Evolutionary conservation across 2,329 filamentous ascomycete species (phyloP).

Genomic region (Aspergillus neoniger): DNA sequence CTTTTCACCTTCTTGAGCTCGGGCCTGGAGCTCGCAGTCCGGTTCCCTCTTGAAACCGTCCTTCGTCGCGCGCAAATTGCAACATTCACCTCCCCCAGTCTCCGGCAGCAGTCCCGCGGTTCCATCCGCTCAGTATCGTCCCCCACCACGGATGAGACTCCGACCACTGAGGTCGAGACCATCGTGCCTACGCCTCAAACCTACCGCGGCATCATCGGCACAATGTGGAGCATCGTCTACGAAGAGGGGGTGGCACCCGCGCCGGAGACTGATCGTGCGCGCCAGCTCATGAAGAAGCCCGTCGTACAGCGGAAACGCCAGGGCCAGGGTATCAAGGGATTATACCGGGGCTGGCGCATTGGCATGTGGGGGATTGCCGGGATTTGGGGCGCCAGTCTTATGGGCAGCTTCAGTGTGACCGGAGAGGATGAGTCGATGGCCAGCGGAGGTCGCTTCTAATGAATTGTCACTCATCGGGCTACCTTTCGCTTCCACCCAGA

Average conservation of each 20-base stretch:
- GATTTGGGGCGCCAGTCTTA: conserved; percentile 54
- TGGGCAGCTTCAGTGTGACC: conserved; percentile 41
- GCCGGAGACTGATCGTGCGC: conserved; percentile 49
- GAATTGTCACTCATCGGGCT: neutral
- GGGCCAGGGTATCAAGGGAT: conserved; percentile 57
- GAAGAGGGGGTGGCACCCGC: conserved; percentile 68
- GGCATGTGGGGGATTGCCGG: conserved; percentile 58
- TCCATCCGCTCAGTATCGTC: conserved; percentile 19
- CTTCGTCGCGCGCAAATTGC: conserved; percentile 83
- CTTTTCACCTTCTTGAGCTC: conserved; percentile 80
- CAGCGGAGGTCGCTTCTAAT: conserved; percentile 37
- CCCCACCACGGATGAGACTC: conserved; percentile 13
- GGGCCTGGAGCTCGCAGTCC: conserved; percentile 76
- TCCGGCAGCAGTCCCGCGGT: conserved; percentile 37
- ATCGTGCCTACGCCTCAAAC: conserved; percentile 74
- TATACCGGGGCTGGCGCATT: conserved; percentile 61
- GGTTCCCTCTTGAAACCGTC: conserved; percentile 88
- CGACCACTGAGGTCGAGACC: conserved; percentile 58
- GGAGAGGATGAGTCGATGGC: conserved; percentile 39
- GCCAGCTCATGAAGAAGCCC: conserved; percentile 39
- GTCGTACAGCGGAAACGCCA: conserved; percentile 47
- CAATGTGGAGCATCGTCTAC: conserved; percentile 81
- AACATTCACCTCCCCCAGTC: conserved; percentile 62
- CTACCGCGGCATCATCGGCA: conserved; percentile 85
- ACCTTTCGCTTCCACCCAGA: neutral